Conservation (phyloP, 768 basidiomycete species). For the Kwoniella europaea region DNA sequence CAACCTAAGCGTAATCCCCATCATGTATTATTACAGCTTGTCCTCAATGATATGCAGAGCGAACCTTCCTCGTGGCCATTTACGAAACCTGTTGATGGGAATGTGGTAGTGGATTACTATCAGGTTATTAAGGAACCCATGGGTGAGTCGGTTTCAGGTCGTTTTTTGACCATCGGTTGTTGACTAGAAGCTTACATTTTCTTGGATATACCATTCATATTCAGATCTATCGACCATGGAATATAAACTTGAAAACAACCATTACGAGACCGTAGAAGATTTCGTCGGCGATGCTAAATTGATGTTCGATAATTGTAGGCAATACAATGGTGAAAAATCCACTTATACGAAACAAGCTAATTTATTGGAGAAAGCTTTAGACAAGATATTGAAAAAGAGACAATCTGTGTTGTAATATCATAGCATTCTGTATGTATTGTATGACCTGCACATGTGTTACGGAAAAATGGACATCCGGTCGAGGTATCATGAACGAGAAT, state of each 20-base stretch:
- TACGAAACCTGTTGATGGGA: slow-evolving; percentile 73
- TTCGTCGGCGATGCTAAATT: slow-evolving; percentile 81
- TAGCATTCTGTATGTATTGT: neutral
- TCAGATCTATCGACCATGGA: slow-evolving; percentile 86
- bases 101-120: slow-evolving; percentile 86
- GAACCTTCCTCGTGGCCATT: slow-evolving; percentile 90
- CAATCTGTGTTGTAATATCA: slow-evolving; percentile 24
- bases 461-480: no score
- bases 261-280: slow-evolving; percentile 73
- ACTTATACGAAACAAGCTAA: slow-evolving; percentile 84
- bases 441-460: neutral
- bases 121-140: slow-evolving; percentile 87
- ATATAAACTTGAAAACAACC: slow-evolving; percentile 83
- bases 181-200: neutral
- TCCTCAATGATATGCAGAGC: slow-evolving; percentile 76
- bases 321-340: slow-evolving; percentile 76
- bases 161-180: neutral
- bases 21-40: slow-evolving; percentile 73
- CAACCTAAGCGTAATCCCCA: slow-evolving; percentile 63
- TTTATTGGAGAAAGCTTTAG: slow-evolving; percentile 76
- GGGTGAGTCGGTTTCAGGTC: slow-evolving; percentile 65
- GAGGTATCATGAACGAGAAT: no score
- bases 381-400: slow-evolving; percentile 58
- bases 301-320: slow-evolving; percentile 85
- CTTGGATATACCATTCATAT: neutral